Base-by-base conservation (phyloP, 352 stramenopile species). In the Heterotrichella gracilis region DNA sequence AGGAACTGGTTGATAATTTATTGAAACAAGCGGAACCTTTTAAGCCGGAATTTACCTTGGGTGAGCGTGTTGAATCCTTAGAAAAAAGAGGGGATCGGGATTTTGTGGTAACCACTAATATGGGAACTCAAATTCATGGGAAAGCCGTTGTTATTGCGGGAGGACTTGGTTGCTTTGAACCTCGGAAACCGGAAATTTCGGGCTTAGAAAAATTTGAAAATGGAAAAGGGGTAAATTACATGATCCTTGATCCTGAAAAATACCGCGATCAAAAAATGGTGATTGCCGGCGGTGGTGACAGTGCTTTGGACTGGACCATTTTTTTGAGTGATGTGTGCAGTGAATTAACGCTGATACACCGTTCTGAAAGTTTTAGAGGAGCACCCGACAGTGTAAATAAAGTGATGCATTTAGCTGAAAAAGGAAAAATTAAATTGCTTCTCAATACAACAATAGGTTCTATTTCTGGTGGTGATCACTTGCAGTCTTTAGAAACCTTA, bases 121-220 rank as follows among this genome's bases (percentile, higher is more conserved):
- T 53, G 32, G 32, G 32, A 17, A 53, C 32, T 17, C 9, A 17
- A 17, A n/a, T 53, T 53, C 32, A 53, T 9, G 32, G 9, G n/a
- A 53, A 53, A 53, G 32, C n/a, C n/a, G 32, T 53, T 9, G 32
- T 53, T 17, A 53, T 53, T 17, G 32, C 32, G n/a, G 32, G 32
- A 53, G 32, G 32, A 17, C n/a, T 53, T 9, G 32, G 32, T 53
- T 53, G 32, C n/a, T 53, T 53, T 53, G 32, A 53, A n/a, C 32
- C 32, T n/a, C 9, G 32, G 32, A 53, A 53, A 53, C 32, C 32
- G 9, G 32, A 53, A 53, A 53, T 53, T 53, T 9, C 32, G 9
- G 32, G 32, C 32, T n/a, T 53, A n/a, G 9, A 53, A 53, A 53
- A 53, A 53, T 53, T 53, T n/a, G 32, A 53, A n/a, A 53, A 53